Evolutionary conservation across 2,329 filamentous ascomycete genomes (phyloP).

Genomic region (Fusarium redolens): DNA sequence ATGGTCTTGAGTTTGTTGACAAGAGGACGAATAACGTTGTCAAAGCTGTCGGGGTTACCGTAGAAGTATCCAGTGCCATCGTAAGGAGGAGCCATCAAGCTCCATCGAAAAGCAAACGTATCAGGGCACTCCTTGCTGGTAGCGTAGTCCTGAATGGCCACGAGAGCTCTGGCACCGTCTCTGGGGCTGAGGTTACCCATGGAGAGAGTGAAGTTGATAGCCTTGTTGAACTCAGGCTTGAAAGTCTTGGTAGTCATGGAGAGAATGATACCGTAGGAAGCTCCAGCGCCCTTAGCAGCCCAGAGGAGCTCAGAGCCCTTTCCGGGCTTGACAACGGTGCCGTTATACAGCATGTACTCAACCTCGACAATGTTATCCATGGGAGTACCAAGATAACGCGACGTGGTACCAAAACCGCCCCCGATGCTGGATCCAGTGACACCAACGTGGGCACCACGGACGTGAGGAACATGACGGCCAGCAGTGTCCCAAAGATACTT

Average conservation of each 20-base stretch:
- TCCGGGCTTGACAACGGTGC: slow-evolving; percentile 37
- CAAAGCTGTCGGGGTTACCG: slow-evolving; percentile 38
- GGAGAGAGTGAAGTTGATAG: slow-evolving; percentile 38
- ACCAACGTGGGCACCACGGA: slow-evolving; percentile 40
- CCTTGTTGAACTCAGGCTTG: slow-evolving; percentile 35
- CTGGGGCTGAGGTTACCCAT: slow-evolving; percentile 28
- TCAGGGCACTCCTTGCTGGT: slow-evolving; percentile 29
- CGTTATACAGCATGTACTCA: slow-evolving; percentile 44
- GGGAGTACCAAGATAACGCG: slow-evolving; percentile 31
- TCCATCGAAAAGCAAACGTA: slow-evolving; percentile 41
- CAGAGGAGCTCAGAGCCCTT: slow-evolving; percentile 40
- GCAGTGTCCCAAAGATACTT: slow-evolving; percentile 44
- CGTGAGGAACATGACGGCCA: slow-evolving; percentile 41
- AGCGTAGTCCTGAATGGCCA: slow-evolving; percentile 40
- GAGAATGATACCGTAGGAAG: slow-evolving; percentile 41
- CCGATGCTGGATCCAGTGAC: slow-evolving; percentile 40
- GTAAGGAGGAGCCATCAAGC: slow-evolving; percentile 20
- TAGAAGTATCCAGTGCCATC: slow-evolving; percentile 42
- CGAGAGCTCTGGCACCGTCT: slow-evolving; percentile 30
- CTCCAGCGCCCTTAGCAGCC: slow-evolving; percentile 39
- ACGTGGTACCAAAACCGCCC: slow-evolving; percentile 39
- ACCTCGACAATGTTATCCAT: slow-evolving; percentile 39
- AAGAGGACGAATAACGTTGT: slow-evolving; percentile 26
- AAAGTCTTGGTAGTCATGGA: slow-evolving; percentile 40
- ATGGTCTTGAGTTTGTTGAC: slow-evolving; percentile 26